Conservation (phyloP, 805 yeast species). For the Saturnispora silvae region DNA sequence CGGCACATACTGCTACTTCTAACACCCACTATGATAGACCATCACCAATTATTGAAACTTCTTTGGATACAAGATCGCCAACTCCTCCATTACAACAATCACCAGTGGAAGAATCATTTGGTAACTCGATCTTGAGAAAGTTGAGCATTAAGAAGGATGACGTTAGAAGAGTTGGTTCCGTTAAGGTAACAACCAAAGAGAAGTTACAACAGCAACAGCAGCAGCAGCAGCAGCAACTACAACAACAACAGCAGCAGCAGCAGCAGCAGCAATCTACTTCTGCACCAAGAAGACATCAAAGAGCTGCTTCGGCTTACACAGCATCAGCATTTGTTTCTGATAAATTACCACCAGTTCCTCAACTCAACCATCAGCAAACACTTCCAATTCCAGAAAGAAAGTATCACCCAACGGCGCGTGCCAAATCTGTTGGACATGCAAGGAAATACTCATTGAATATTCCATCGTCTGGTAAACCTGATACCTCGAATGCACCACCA, state of each 20-base stretch:
- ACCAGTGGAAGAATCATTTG: constrained; percentile 12
- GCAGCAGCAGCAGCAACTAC: constrained; percentile 20
- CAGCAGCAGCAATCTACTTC: too few relatives aligned
- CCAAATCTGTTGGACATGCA: constrained; percentile 77
- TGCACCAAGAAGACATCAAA: constrained; percentile 21
- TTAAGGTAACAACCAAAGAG: constrained; percentile 51
- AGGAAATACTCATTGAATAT: constrained; percentile 48
- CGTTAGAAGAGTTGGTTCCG: constrained; percentile 51
- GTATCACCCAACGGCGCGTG: constrained; percentile 76
- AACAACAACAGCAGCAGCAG: too few relatives aligned
- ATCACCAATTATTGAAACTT: constrained; percentile 9
- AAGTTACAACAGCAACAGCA: constrained; percentile 29
- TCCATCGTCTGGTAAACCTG: constrained; percentile 13
- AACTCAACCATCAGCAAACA: constrained; percentile 7
- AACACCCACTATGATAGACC: constrained; percentile 13
- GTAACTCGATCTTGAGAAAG: constrained; percentile 24
- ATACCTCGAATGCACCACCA: constrained; percentile 30
- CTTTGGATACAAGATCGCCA: constrained; percentile 3
- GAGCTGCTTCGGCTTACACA: constrained; percentile 30
- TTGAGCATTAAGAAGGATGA: constrained; percentile 23
- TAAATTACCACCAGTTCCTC: constrained; percentile 7
- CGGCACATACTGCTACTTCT: constrained; percentile 34
- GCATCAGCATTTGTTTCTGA: constrained; percentile 22
- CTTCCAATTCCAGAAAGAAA: constrained; percentile 4
- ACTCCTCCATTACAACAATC: constrained; percentile 15